These are phyloP conservation scores for Moniliella sp. DNA, from an alignment of 1,284 basidiomycete species.

Conservation along the genomic window DNA sequence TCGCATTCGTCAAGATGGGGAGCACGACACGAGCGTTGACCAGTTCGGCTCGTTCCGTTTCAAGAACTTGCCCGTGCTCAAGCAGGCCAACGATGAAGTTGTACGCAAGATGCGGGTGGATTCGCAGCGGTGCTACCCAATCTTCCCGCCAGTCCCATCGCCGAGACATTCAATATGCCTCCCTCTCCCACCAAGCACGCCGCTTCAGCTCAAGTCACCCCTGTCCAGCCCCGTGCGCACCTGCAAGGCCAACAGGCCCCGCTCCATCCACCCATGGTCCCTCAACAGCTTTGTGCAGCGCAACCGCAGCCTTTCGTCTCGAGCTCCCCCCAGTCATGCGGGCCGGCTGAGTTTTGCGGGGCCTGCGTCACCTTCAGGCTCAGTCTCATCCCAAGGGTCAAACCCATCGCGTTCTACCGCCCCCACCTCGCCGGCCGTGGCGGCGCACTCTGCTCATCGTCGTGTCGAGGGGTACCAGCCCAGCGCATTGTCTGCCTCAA, in stretches of 20 bases:
- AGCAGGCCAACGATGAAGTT: slow-evolving; percentile 95
- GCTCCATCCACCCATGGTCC: too few relatives aligned
- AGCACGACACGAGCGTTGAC: too few relatives aligned
- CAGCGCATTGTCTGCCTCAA: slow-evolving; percentile 3
- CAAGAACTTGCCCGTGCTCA: slow-evolving; percentile 86
- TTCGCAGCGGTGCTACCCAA: slow-evolving; percentile 24
- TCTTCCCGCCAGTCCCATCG: too few relatives aligned
- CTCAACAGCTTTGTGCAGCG: too few relatives aligned
- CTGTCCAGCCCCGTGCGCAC: too few relatives aligned
- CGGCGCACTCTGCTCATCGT: slow-evolving; percentile 7
- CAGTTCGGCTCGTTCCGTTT: slow-evolving; percentile 96
- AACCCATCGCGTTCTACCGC: slow-evolving; percentile 56
- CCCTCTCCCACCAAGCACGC: too few relatives aligned
- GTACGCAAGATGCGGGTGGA: slow-evolving; percentile 59
- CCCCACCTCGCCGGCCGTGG: slow-evolving; percentile 50
- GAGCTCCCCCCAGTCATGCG: too few relatives aligned
- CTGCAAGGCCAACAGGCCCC: slow-evolving; percentile 1
- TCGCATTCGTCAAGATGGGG: too few relatives aligned
- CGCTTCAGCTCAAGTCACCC: too few relatives aligned
- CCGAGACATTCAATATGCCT: too few relatives aligned
- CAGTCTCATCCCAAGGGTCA: slow-evolving; percentile 73
- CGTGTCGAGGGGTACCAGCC: slow-evolving; percentile 1
- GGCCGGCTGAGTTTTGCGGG: slow-evolving; percentile 2
- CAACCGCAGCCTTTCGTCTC: too few relatives aligned
- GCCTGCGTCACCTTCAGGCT: slow-evolving; percentile 57